A percentile compares a stretch with the other conserved stretches of the same genome.
phyloP scores from a whole-genome alignment of 371 early-diverging fungal genomes.

The Rhizopus stolonifer region DNA sequence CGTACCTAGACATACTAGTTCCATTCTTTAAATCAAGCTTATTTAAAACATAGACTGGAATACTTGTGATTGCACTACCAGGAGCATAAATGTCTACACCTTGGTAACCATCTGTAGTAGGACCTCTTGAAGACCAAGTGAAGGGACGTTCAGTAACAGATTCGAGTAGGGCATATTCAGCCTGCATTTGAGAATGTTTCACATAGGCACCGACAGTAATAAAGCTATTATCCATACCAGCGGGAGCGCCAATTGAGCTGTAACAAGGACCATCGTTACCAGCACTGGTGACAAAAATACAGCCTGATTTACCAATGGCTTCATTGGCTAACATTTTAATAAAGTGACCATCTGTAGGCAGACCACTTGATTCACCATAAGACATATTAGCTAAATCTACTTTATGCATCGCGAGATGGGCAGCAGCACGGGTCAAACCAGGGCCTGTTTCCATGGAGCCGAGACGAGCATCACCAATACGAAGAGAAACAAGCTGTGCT shows the following conservation, averaged over 20 bases:
- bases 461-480: constrained; percentile 90
- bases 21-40: constrained; percentile 87
- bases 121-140: constrained; percentile 93
- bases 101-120: constrained; percentile 81
- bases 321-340: constrained; percentile 78
- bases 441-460: constrained; percentile 86
- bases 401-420: constrained; percentile 73
- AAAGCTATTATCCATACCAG: constrained; percentile 71
- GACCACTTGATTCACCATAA: constrained; percentile 82
- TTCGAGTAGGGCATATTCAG: constrained; percentile 84
- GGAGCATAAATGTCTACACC: constrained; percentile 89
- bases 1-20: constrained; percentile 79
- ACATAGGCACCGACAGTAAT: constrained; percentile 94
- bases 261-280: constrained; percentile 93
- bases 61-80: constrained; percentile 90
- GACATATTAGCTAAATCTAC: constrained; percentile 95
- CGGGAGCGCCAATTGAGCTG: constrained; percentile 86
- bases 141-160: constrained; percentile 74
- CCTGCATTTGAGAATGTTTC: constrained; percentile 81
- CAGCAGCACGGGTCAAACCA: constrained; percentile 83
- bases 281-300: constrained; percentile 86
- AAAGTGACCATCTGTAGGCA: constrained; percentile 79
- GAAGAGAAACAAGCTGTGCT: constrained; percentile 89
- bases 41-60: constrained; percentile 84
- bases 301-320: constrained; percentile 78